Evolutionary conservation across 495 filamentous ascomycete genomes (phyloP).

Genomic region (Talaromyces borbonicus): DNA sequence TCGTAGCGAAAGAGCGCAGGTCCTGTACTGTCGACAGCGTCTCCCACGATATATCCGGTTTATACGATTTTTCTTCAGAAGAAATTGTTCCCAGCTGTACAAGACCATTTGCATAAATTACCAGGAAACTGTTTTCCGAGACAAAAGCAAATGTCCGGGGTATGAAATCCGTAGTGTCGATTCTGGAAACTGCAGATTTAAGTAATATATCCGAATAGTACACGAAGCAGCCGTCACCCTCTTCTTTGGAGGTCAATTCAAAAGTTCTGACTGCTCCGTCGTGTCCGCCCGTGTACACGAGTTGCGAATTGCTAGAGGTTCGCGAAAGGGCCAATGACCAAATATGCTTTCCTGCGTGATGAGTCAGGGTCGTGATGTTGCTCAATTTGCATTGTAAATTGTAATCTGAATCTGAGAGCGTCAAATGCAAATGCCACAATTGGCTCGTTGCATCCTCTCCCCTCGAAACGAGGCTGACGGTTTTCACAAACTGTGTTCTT

Average conservation of each 20-base stretch:
- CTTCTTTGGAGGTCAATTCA: constrained; percentile 1
- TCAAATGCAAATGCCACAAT: constrained; percentile 52
- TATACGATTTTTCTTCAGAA: constrained; percentile 2
- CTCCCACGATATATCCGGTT: constrained; percentile 20
- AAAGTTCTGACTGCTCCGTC: constrained; percentile 54
- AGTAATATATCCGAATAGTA: constrained; percentile 1
- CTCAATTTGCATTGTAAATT: constrained; percentile 31
- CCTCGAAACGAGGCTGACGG: constrained; percentile 52
- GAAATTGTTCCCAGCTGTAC: constrained; percentile 40
- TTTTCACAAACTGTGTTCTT: constrained; percentile 10
- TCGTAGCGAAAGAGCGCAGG: constrained; percentile 19
- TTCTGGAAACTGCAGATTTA: constrained; percentile 16
- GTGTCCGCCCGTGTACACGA: constrained; percentile 74
- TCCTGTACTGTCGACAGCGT: constrained; percentile 22
- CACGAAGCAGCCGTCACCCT: not conserved
- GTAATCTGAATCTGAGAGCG: constrained; percentile 6
- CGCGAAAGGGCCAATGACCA: constrained; percentile 58
- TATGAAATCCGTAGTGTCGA: constrained; percentile 20
- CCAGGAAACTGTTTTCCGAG: constrained; percentile 43
- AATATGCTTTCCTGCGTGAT: constrained; percentile 84
- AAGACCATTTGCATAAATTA: constrained; percentile 48
- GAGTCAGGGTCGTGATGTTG: constrained; percentile 41
- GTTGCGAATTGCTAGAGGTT: constrained; percentile 12
- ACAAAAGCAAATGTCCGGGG: constrained; percentile 57
- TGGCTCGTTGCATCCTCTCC: constrained; percentile 71